phyloP scores from a whole-genome alignment of 441 rosid species.

The Omphalea diandra region DNA sequence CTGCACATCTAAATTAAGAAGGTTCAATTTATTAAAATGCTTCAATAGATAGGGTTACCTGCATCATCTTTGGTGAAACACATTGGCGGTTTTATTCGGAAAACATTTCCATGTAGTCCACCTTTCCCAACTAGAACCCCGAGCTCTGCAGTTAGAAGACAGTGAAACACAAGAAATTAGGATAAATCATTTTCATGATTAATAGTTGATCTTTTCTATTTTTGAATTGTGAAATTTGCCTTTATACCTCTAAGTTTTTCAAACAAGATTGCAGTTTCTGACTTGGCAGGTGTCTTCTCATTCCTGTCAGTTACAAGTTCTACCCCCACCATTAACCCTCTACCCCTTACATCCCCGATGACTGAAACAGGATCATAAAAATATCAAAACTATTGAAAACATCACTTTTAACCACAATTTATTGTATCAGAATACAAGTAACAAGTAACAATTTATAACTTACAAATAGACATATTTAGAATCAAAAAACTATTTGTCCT shows the following conservation, averaged over 20 bases:
- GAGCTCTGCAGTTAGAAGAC: constrained; percentile 42
- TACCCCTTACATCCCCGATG: constrained; percentile 88
- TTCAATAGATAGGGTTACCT: constrained; percentile 39
- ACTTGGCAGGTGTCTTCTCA: constrained; percentile 82
- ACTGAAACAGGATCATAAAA: constrained; percentile 38
- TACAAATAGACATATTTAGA: constrained; percentile 3
- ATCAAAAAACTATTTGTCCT: background rate
- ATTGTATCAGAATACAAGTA: background rate
- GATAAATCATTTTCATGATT: background rate
- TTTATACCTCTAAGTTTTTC: constrained; percentile 78
- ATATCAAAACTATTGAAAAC: background rate
- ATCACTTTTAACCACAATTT: background rate
- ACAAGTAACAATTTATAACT: constrained; percentile 8
- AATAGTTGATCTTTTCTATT: background rate
- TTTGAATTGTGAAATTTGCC: background rate
- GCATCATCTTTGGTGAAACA: constrained; percentile 93
- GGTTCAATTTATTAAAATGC: background rate
- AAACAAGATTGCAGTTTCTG: constrained; percentile 67
- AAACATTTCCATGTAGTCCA: constrained; percentile 85
- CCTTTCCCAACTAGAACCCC: constrained; percentile 89
- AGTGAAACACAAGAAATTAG: background rate
- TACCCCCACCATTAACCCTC: constrained; percentile 81
- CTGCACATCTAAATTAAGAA: background rate
- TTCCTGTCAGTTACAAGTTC: constrained; percentile 76
- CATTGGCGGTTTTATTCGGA: constrained; percentile 92